phyloP scores from a whole-genome alignment of 805 yeast species.

The Dipodascus albidus region DNA sequence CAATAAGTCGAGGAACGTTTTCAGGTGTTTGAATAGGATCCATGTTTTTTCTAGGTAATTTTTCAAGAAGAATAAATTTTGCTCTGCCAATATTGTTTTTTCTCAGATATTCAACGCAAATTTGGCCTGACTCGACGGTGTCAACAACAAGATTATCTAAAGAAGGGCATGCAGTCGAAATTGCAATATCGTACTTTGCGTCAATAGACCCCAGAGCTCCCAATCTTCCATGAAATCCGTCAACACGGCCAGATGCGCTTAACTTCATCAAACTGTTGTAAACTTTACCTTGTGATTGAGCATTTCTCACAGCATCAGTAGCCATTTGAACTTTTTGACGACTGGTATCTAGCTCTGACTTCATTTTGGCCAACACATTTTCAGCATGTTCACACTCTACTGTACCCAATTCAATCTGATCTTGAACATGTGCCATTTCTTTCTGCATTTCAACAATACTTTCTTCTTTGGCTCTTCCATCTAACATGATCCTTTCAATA shows the following conservation, averaged over 20 bases:
- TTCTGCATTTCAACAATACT: constrained; percentile 34
- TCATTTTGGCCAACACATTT: constrained; percentile 40
- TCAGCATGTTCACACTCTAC: constrained; percentile 42
- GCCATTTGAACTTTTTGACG: constrained; percentile 64
- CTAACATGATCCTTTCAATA: constrained; percentile 34
- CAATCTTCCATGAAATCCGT: constrained; percentile 79
- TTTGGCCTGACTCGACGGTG: constrained; percentile 55
- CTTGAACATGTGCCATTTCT: constrained; percentile 37
- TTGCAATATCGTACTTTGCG: constrained; percentile 79
- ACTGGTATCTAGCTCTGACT: constrained; percentile 37
- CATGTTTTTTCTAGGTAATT: constrained; percentile 53
- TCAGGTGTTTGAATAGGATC: constrained; percentile 57
- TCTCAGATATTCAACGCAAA: constrained; percentile 72
- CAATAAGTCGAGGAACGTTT: constrained; percentile 71
- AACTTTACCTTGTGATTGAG: constrained; percentile 64
- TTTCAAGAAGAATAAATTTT: constrained; percentile 68
- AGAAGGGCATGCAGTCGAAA: constrained; percentile 89
- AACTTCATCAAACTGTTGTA: constrained; percentile 55
- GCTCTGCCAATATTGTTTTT: constrained; percentile 82
- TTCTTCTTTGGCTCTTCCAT: constrained; percentile 39
- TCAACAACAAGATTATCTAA: constrained; percentile 92
- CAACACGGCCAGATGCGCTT: constrained; percentile 68
- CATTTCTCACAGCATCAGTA: constrained; percentile 39
- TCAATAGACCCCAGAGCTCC: constrained; percentile 92
- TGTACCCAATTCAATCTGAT: constrained; percentile 49